phyloP scores from a whole-genome alignment of 345 rosid species.

The Heritiera littoralis region DNA sequence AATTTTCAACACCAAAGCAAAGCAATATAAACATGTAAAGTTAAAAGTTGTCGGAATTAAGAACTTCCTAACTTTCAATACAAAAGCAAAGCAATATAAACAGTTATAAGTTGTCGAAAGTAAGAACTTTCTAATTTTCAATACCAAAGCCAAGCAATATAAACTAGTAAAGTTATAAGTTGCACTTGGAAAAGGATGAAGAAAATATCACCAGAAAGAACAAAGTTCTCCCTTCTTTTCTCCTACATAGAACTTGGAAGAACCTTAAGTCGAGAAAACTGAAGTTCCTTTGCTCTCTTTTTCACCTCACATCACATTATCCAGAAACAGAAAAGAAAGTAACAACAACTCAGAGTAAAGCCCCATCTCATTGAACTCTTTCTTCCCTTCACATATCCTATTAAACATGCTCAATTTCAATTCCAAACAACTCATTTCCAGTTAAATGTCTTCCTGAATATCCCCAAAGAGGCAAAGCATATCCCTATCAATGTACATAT shows the following conservation, averaged over 20 bases:
- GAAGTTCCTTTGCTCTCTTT: not conserved
- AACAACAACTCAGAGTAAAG: not conserved
- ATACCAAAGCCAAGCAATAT: not conserved
- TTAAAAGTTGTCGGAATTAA: not conserved
- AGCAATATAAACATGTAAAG: not conserved
- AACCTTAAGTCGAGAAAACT: not conserved
- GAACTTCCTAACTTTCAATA: not conserved
- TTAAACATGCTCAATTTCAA: not conserved
- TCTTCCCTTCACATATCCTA: not conserved
- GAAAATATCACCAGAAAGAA: not conserved
- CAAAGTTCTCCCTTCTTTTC: constrained; percentile 8
- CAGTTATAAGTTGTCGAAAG: not conserved
- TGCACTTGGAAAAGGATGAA: not conserved
- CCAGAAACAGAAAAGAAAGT: not conserved
- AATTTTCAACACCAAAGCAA: not conserved
- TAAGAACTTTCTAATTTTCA: not conserved
- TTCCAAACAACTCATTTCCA: not conserved
- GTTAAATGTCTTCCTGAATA: not conserved
- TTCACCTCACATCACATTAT: not conserved
- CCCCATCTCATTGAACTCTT: not conserved
- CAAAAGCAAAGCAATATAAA: not conserved
- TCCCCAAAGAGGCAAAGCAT: not conserved
- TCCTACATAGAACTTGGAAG: not conserved
- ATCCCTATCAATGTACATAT: not conserved
- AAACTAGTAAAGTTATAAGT: not conserved